phyloP scores from a whole-genome alignment of 208 protist genomes.

The Wallacemonas sp. region DNA sequence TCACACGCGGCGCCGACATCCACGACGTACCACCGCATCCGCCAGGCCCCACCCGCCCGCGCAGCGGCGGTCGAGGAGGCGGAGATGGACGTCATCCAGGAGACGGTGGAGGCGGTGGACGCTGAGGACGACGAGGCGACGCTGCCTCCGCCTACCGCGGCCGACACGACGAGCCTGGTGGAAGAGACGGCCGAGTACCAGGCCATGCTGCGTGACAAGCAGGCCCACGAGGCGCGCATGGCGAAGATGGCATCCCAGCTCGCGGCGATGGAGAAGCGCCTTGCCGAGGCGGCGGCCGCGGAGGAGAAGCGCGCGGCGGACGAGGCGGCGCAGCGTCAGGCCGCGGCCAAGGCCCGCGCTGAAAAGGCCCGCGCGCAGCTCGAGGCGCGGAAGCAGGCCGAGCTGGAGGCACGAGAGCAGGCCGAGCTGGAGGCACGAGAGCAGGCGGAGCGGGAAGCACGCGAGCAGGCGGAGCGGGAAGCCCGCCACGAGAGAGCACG shows the following conservation, averaged over 20 bases:
- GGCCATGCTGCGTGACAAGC: conserved; percentile 26
- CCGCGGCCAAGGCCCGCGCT: conserved; percentile 54
- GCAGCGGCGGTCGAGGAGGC: conserved; percentile 3
- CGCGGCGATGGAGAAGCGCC: conserved; percentile 12
- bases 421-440: conserved; percentile 53
- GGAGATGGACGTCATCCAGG: not conserved
- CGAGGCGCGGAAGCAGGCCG: conserved; percentile 52
- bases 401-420: conserved; percentile 56
- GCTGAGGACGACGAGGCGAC: not conserved
- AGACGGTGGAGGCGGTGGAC: conserved; percentile 17
- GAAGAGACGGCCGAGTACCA: conserved; percentile 16
- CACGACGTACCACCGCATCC: not conserved
- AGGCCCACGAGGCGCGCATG: conserved; percentile 29
- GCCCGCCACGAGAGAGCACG: conserved; percentile 69
- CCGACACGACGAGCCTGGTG: conserved; percentile 22
- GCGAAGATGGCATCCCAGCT: conserved; percentile 12
- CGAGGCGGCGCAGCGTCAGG: conserved; percentile 17
- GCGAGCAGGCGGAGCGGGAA: conserved; percentile 54
- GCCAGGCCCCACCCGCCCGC: not conserved
- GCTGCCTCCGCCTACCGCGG: conserved; percentile 14
- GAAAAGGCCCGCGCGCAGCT: conserved; percentile 50
- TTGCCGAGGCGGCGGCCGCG: conserved; percentile 10
- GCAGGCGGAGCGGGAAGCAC: conserved; percentile 49
- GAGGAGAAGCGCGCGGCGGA: conserved; percentile 17
- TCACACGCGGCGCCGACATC: not conserved